Evolutionary conservation across 768 basidiomycete genomes (phyloP).

Genomic region (Termitomyces sp.): DNA sequence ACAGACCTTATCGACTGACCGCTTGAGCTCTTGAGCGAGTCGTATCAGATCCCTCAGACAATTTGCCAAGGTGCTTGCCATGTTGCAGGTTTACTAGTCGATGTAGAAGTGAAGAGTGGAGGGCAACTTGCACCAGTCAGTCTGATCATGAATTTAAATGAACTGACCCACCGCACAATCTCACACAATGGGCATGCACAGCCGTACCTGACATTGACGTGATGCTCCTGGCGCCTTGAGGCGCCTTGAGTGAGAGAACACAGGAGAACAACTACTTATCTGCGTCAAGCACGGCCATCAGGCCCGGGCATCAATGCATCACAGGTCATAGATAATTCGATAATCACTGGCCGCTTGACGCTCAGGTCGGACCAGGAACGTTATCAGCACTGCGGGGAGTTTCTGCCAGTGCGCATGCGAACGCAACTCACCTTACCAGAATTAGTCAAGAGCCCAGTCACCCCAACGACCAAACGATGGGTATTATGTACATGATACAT

Average conservation of each 20-base stretch:
- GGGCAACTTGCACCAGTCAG: not conserved
- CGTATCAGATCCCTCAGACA: constrained; percentile 6
- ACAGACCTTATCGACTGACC: constrained; percentile 11
- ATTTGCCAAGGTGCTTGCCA: constrained; percentile 5
- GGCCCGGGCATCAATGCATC: too few species aligned
- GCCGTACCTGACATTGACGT: not conserved
- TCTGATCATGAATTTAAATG: not conserved
- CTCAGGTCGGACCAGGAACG: not conserved
- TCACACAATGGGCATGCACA: not conserved
- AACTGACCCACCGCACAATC: not conserved
- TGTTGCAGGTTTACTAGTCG: too few species aligned
- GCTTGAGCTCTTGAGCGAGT: constrained; percentile 13
- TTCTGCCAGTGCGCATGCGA: too few species aligned
- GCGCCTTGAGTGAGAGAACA: too few species aligned
- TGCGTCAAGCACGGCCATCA: too few species aligned
- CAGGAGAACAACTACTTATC: too few species aligned
- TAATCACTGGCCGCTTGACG: not conserved
- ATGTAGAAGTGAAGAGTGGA: not conserved
- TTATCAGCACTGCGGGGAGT: too few species aligned
- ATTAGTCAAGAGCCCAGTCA: not conserved
- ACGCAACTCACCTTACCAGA: not conserved
- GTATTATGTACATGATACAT: too few species aligned
- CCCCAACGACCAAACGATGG: not conserved
- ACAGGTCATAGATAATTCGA: not conserved
- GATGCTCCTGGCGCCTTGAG: too few species aligned